Evolutionary conservation across 1,284 basidiomycete genomes (phyloP).

Genomic region (Neolentinus lepideus): DNA sequence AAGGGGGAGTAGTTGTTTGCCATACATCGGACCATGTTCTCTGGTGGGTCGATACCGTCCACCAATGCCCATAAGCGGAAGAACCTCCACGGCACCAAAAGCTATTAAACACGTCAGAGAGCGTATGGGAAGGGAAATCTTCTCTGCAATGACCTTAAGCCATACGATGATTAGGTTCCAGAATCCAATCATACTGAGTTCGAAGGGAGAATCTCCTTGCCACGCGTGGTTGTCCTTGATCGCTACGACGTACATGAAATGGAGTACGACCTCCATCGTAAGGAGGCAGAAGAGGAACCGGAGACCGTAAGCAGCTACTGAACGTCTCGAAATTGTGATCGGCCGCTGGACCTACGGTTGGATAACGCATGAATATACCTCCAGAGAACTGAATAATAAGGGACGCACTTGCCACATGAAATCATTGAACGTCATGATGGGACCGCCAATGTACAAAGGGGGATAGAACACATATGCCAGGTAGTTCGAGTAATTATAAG

Average conservation of each 20-base stretch:
- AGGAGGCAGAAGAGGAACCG: conserved; percentile 73
- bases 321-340: conserved; percentile 26
- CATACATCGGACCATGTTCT: conserved; percentile 99
- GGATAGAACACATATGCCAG: conserved; percentile 82
- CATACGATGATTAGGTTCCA: conserved; percentile 98
- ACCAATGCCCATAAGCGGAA: conserved; percentile 93
- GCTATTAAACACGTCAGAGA: conserved; percentile 33
- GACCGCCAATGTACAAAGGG: conserved; percentile 93
- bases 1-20: conserved; percentile 95
- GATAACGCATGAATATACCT: background rate
- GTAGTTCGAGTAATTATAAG: conserved; percentile 55
- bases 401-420: conserved; percentile 83
- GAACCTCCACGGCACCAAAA: conserved; percentile 96
- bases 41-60: conserved; percentile 90
- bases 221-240: conserved; percentile 88
- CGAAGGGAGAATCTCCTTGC: conserved; percentile 66
- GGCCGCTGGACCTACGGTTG: conserved; percentile 48
- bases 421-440: conserved; percentile 95
- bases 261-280: conserved; percentile 88
- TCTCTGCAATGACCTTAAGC: conserved; percentile 76
- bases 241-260: conserved; percentile 95
- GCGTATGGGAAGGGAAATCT: background rate
- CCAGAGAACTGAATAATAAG: conserved; percentile 1
- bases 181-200: conserved; percentile 92
- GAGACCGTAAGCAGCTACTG: conserved; percentile 49